Conservation (phyloP, 2,329 filamentous ascomycete genomes). For the Didymella lethalis region DNA sequence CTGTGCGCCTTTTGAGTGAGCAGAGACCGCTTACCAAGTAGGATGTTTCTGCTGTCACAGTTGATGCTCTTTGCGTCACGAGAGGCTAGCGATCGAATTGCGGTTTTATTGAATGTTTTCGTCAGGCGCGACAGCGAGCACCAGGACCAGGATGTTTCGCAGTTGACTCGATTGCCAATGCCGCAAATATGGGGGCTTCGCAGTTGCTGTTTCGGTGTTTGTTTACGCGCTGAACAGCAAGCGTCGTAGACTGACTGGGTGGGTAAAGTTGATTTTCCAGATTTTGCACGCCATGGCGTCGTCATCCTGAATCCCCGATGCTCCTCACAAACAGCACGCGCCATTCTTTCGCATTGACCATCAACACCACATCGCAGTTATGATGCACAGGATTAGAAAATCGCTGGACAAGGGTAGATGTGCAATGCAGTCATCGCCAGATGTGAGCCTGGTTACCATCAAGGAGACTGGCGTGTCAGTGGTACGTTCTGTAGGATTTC, state of each 20-base stretch:
- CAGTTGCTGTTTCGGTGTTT: not conserved
- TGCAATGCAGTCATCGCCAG: not conserved
- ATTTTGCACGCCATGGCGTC: slow-evolving; percentile 32
- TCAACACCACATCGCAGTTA: slow-evolving; percentile 21
- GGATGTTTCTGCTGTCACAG: not conserved
- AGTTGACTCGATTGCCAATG: no score
- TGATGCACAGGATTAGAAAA: slow-evolving; percentile 20
- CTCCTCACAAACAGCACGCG: not conserved
- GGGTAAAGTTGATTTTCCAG: slow-evolving; percentile 4
- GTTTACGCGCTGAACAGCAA: slow-evolving; percentile 1
- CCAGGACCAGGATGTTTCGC: not conserved
- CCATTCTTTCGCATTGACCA: not conserved
- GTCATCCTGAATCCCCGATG: slow-evolving; percentile 15
- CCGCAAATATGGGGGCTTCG: not conserved
- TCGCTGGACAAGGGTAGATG: slow-evolving; percentile 15
- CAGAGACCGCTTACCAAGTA: not conserved
- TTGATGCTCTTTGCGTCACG: not conserved
- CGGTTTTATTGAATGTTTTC: not conserved
- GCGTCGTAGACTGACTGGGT: not conserved
- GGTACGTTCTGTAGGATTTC: slow-evolving; percentile 14
- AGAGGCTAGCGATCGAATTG: not conserved
- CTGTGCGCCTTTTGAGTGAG: not conserved
- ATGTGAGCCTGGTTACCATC: slow-evolving; percentile 3
- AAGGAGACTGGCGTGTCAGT: slow-evolving; percentile 13
- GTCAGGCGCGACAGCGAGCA: not conserved